Base-by-base conservation (phyloP, 805 yeast genomes). In the Scheffersomyces amazonensis region DNA sequence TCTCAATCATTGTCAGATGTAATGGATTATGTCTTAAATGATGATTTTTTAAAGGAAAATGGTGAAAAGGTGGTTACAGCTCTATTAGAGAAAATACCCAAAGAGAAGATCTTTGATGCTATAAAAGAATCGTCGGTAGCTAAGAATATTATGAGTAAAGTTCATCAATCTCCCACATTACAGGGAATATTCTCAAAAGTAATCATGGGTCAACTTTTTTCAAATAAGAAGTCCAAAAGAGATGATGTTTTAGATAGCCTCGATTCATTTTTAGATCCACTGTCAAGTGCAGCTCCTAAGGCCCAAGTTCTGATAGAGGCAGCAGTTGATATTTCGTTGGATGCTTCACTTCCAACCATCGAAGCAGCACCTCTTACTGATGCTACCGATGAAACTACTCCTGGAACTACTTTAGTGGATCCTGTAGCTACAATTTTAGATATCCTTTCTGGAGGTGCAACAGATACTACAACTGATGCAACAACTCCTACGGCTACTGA, bases 51-150 rank as follows among this genome's bases (percentile, higher is more conserved):
- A 5, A 37, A 49, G 25, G 46, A 46, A 9, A 48, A 52, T 24
- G 57, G 57, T 32, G 39, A 50, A 10, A 37, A 39, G 11, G 44
- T 62, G 29, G 31, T 58, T 6, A 31, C 48, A 10, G 43, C 52
- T 25, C 46, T 59, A n/a, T 37, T 60, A 36, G 36, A 42, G 31
- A 50, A 52, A 32, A 48, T 50, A 37, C 47, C 58, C 39, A 56
- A 54, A 42, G 20, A 42, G 4, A 35, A 46, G 5, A 34, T 62
- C 31, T 58, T 48, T 42, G 42, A 41, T 15, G 42, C 53, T 12
- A 47, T 62, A 32, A 59, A 58, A 39, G 49, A 50, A 31, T 58
- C 64, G 24, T 64, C 60, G 16, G 36, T 54, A 31, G 39, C 44
- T 35, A 23, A 41, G 4, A 35, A 31, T 10, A 12, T 32, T 10